Base-by-base conservation (phyloP, 2,329 filamentous ascomycete species). In the Ophiosphaerella narmari region DNA sequence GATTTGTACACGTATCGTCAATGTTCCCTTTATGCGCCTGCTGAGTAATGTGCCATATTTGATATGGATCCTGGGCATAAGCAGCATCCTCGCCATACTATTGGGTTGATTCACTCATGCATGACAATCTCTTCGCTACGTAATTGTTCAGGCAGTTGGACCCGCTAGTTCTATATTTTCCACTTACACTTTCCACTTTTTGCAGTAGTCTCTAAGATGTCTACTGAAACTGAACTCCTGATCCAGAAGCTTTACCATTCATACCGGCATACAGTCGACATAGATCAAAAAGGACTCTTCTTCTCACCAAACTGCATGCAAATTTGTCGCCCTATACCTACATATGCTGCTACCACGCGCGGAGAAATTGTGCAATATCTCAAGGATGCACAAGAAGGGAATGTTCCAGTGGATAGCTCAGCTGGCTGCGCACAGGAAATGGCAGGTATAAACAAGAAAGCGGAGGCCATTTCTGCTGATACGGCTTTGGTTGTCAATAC, bases 241-340 rank as follows among this genome's bases (percentile, higher is more conserved):
- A 49, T 59, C 47, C 53, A 59, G 23, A 16, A 43, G 4, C 37
- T 33, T 14, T 59, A 56, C 35, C 48, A 56, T 13, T 21, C 29
- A 7, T 56, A 59, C 33, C 52, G 53, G 3, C 52, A 54, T 18
- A 55, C 50, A 3, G n/a, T 35, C 29, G 43, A 56, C 9, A 31
- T 52, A 12, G 34, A 52, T 13, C 26, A 33, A 6, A 54, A 56
- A 43, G 46, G 53, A 16, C 32, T 50, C 7, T 56, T 54, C 41
- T 56, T 59, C 33, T 59, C 55, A 29, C 52, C 42, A 35, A 40
- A 35, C 21, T 56, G 53, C 34, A 39, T 56, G 43, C 52, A 59
- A n/a, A 56, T 54, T 18, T 56, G 48, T 23, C 52, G 53, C 12
- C 50, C 53, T 23, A 50, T 38, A 14, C 52, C 55, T n/a, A 41